Conservation (phyloP, 2,329 filamentous ascomycete species). For the Hypoxylon sp. region DNA sequence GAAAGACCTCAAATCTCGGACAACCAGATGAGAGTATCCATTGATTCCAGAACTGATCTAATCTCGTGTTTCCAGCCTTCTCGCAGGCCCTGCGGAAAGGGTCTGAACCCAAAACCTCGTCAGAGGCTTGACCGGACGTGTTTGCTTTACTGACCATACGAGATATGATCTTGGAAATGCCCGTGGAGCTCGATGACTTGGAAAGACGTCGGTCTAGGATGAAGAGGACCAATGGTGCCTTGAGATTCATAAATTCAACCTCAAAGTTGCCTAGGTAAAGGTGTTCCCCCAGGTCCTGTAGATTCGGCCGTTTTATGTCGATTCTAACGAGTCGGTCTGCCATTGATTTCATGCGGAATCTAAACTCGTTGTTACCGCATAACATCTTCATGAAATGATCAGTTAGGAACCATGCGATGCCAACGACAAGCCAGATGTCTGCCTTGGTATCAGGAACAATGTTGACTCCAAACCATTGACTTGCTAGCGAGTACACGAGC, state of each 20-base stretch:
- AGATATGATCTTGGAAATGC: constrained; percentile 87
- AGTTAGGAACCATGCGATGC: constrained; percentile 94
- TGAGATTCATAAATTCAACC: constrained; percentile 89
- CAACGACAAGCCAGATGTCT: constrained; percentile 91
- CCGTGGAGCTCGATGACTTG: constrained; percentile 88
- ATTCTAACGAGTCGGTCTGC: constrained; percentile 85
- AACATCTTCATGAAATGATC: constrained; percentile 92
- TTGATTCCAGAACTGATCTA: constrained; percentile 93
- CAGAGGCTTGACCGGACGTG: constrained; percentile 71
- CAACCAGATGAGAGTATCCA: constrained; percentile 93
- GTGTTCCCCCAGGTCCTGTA: constrained; percentile 83
- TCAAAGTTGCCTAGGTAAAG: constrained; percentile 88
- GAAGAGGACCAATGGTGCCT: constrained; percentile 91
- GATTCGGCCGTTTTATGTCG: constrained; percentile 85
- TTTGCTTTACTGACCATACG: constrained; percentile 89
- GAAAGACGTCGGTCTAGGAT: constrained; percentile 92
- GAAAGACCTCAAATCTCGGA: constrained; percentile 86
- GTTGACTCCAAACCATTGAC: constrained; percentile 95
- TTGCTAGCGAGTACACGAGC: constrained; percentile 86
- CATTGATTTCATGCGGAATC: constrained; percentile 88
- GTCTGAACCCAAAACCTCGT: constrained; percentile 80
- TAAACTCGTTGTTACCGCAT: constrained; percentile 94
- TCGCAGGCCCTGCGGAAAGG: constrained; percentile 88
- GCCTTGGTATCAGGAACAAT: constrained; percentile 85
- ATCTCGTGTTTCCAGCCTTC: constrained; percentile 86